phyloP scores from a whole-genome alignment of 495 filamentous ascomycete genomes.

The Hypoxylon crocopeplum region DNA sequence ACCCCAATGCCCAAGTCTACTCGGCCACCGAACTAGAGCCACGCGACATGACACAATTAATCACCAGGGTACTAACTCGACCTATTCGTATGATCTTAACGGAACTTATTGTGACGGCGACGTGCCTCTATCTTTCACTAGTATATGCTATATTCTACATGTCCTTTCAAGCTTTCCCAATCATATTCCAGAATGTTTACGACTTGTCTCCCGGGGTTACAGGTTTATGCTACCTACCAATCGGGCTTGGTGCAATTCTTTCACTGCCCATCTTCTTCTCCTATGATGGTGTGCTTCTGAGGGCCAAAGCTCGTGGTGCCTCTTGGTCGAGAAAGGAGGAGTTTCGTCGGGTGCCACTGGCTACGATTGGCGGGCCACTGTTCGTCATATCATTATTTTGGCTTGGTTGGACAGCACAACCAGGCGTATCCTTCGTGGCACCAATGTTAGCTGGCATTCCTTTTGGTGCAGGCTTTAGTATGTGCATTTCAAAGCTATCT shows the following conservation, averaged over 20 bases:
- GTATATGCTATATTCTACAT: constrained; percentile 81
- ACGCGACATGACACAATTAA: constrained; percentile 40
- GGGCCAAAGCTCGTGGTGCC: constrained; percentile 28
- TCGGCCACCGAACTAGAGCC: constrained; percentile 47
- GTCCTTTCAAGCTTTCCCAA: constrained; percentile 71
- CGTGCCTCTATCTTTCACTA: constrained; percentile 71
- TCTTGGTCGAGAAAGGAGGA: constrained; percentile 59
- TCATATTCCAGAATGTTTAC: constrained; percentile 65
- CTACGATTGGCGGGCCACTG: constrained; percentile 69
- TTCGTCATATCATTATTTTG: constrained; percentile 72
- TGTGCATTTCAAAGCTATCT: constrained; percentile 60
- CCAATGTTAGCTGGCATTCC: constrained; percentile 68
- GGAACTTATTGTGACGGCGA: constrained; percentile 61
- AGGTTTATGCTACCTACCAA: constrained; percentile 56
- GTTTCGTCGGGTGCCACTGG: constrained; percentile 68
- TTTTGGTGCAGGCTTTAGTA: constrained; percentile 72
- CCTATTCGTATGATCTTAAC: constrained; percentile 53
- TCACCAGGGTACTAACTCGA: constrained; percentile 48
- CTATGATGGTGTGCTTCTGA: constrained; percentile 42
- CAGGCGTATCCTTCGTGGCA: constrained; percentile 65
- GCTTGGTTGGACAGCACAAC: constrained; percentile 70
- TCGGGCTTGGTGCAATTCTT: constrained; percentile 52
- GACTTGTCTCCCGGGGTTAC: constrained; percentile 50
- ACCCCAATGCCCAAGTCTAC: constrained; percentile 45
- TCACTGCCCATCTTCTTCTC: constrained; percentile 61